Evolutionary conservation across 768 basidiomycete genomes (phyloP).

Genomic region (Hortiboletus campestris): DNA sequence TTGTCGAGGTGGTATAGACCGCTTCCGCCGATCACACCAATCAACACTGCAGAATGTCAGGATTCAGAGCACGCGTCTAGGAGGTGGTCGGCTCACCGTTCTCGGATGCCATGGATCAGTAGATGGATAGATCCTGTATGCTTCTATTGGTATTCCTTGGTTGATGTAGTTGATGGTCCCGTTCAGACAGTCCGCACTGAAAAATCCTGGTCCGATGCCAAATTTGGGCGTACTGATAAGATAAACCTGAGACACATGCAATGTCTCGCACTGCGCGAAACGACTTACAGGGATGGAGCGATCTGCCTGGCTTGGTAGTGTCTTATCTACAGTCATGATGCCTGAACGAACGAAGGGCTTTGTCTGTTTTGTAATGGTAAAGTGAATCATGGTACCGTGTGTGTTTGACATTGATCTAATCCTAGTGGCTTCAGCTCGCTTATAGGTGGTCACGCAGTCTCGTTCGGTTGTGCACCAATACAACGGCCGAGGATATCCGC

Average conservation of each 20-base stretch:
- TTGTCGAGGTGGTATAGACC: slow-evolving; percentile 94
- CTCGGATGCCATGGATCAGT: slow-evolving; percentile 14
- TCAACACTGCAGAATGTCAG: slow-evolving; percentile 49
- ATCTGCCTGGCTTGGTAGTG: too few species aligned
- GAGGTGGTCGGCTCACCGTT: slow-evolving; percentile 9
- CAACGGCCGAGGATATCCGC: too few species aligned
- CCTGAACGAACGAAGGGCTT: too few species aligned
- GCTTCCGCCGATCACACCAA: slow-evolving; percentile 90
- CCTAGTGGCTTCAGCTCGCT: too few species aligned
- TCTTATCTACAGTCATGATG: too few species aligned
- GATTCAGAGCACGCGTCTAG: neutral
- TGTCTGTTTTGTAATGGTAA: too few species aligned
- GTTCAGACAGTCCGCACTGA: neutral
- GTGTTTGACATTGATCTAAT: too few species aligned
- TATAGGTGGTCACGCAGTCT: too few species aligned
- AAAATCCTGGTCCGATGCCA: neutral
- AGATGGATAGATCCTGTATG: neutral
- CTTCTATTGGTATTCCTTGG: neutral
- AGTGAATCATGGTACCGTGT: too few species aligned
- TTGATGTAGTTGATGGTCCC: neutral
- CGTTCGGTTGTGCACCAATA: too few species aligned
- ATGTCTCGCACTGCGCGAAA: too few species aligned
- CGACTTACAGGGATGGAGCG: too few species aligned
- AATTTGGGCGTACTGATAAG: neutral
- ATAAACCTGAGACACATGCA: neutral